Evolutionary conservation across 768 basidiomycete species (phyloP).

Genomic region (Collybia sp.): DNA sequence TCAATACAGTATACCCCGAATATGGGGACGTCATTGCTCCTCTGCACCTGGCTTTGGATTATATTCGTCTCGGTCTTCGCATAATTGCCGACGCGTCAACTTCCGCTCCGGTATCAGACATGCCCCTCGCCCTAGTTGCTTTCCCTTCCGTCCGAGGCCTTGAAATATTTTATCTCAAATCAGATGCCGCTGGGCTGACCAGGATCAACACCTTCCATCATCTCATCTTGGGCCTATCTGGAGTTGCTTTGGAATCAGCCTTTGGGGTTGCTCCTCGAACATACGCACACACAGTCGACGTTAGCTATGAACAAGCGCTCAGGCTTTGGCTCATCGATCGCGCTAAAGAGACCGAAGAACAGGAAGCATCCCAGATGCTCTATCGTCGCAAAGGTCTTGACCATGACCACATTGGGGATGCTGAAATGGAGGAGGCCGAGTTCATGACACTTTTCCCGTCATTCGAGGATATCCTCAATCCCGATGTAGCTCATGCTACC

Average conservation of each 20-base stretch:
- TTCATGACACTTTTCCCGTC: slow-evolving; percentile 84
- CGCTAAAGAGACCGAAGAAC: slow-evolving; percentile 60
- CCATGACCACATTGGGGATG: slow-evolving; percentile 56
- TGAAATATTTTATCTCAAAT: slow-evolving; percentile 23
- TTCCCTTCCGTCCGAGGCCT: slow-evolving; percentile 54
- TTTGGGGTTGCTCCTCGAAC: slow-evolving; percentile 29
- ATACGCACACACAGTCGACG: slow-evolving; percentile 34
- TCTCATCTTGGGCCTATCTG: slow-evolving; percentile 45
- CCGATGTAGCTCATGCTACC: slow-evolving; percentile 2
- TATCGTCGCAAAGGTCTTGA: slow-evolving; percentile 64
- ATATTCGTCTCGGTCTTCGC: slow-evolving; percentile 71
- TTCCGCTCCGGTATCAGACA: slow-evolving; percentile 14
- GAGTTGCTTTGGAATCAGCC: slow-evolving; percentile 38
- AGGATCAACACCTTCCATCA: slow-evolving; percentile 31
- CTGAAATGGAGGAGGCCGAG: slow-evolving; percentile 78
- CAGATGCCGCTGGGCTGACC: slow-evolving; percentile 18
- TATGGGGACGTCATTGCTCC: slow-evolving; percentile 68
- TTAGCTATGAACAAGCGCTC: slow-evolving; percentile 62
- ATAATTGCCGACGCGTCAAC: slow-evolving; percentile 26
- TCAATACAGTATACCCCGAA: slow-evolving; percentile 63
- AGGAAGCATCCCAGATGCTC: slow-evolving; percentile 61
- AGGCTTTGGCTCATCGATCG: slow-evolving; percentile 85
- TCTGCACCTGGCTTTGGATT: slow-evolving; percentile 59
- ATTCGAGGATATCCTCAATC: slow-evolving; percentile 57
- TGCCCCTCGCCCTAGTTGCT: slow-evolving; percentile 31